Percentiles rank a stretch among this genome's conserved stretches.
Conservation (phyloP, 2,329 filamentous ascomycete species). For the Exophiala bonariae region DNA sequence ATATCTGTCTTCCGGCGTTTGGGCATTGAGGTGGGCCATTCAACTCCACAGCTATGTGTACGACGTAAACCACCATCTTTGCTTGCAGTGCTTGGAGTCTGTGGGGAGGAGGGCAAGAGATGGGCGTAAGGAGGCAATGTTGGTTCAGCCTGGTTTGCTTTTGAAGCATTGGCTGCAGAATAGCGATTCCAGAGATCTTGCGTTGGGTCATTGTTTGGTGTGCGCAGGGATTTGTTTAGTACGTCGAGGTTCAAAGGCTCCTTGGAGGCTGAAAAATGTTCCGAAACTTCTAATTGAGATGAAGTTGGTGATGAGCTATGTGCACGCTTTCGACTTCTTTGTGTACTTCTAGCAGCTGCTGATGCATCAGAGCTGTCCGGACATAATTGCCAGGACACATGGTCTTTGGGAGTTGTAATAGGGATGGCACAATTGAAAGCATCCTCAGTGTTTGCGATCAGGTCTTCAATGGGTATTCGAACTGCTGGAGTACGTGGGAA, state of each 20-base stretch:
- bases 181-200: conserved; percentile 77
- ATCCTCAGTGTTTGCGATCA: conserved; percentile 63
- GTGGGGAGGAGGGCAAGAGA: conserved; percentile 70
- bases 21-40: conserved; percentile 62
- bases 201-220: conserved; percentile 70
- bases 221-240: conserved; percentile 60
- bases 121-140: conserved; percentile 62
- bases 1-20: conserved; percentile 66
- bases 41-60: conserved; percentile 67
- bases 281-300: conserved; percentile 50
- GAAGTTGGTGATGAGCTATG: conserved; percentile 74
- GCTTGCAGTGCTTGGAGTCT: conserved; percentile 54
- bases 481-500: conserved; percentile 61
- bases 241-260: conserved; percentile 58
- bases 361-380: conserved; percentile 42
- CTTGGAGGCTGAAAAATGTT: conserved; percentile 40
- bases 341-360: conserved; percentile 49
- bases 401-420: conserved; percentile 59
- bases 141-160: conserved; percentile 46
- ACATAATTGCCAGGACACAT: conserved; percentile 59
- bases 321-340: conserved; percentile 62
- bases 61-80: conserved; percentile 57
- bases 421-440: conserved; percentile 49
- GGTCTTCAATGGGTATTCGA: conserved; percentile 59
- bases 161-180: conserved; percentile 52